These are phyloP conservation scores for Phytophthora ohioensis DNA, from an alignment of 352 stramenopile species.

Conservation along the genomic window DNA sequence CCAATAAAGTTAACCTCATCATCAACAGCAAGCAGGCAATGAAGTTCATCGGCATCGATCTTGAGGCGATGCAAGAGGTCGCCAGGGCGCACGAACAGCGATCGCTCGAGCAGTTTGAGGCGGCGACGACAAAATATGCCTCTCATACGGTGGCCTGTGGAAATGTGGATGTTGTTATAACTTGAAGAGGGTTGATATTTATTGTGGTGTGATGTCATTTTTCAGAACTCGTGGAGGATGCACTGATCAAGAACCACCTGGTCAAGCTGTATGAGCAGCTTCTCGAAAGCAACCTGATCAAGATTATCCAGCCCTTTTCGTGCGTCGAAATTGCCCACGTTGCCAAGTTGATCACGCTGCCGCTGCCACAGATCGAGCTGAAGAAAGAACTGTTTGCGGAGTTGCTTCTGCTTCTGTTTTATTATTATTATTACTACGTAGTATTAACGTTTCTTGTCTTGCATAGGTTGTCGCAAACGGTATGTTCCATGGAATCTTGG, in stretches of 20 bases:
- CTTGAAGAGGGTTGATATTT: constrained; percentile 1
- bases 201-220: constrained; percentile 11
- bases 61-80: constrained; percentile 97
- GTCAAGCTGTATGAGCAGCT: constrained; percentile 98
- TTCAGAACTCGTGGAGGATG: constrained; percentile 84
- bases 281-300: constrained; percentile 98
- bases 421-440: too few relatives aligned
- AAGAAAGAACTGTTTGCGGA: constrained; percentile 57
- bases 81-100: constrained; percentile 95
- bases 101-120: constrained; percentile 92
- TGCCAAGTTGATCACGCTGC: constrained; percentile 97
- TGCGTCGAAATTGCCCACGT: constrained; percentile 98
- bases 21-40: constrained; percentile 97
- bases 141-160: constrained; percentile 50
- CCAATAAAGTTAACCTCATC: constrained; percentile 95
- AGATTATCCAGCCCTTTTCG: constrained; percentile 99
- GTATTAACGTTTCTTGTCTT: constrained; percentile 27
- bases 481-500: constrained; percentile 99
- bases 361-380: constrained; percentile 82
- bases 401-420: background rate
- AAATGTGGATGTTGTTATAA: background rate
- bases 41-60: constrained; percentile 96
- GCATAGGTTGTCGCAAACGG: constrained; percentile 99
- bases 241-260: constrained; percentile 95
- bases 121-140: constrained; percentile 90